Base-by-base conservation (phyloP, 495 filamentous ascomycete genomes). In the Trichoderma parareesei region DNA sequence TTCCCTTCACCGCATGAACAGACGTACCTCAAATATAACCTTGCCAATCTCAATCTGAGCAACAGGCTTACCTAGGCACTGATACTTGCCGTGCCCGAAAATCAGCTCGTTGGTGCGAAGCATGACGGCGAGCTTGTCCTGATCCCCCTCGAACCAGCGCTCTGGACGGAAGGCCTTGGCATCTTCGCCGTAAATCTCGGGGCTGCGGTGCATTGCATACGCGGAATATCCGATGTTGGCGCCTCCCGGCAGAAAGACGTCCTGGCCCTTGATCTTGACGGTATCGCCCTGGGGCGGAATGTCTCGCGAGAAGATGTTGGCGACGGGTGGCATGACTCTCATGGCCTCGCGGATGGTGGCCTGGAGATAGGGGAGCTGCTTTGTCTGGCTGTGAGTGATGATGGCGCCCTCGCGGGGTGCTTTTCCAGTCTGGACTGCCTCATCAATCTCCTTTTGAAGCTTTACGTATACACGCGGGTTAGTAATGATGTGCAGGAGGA, bases 391-490 rank as follows among this genome's bases (percentile, higher is more conserved):
- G 48, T 72, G 67, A 9, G 73, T 70, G 48, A 78, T 66, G 61
- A 62, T 5, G 65, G 27, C 27, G 27, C 71, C 64, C 18, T 62
- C 48, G 4, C 9, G 46, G 8, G 46, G 46, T 4, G 46, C n/a
- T 49, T 49, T 49, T n/a, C 72, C 74, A 5, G 60, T 66, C 4
- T 61, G 62, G 38, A 70, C 69, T 27, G 72, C 76, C 7, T 48
- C 62, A 48, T 83, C 81, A 41, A 87, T 83, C 64, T 87, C 85
- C 4, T 69, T 71, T 74, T 82, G 77, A 63, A 88, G 77, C 42
- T 76, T 78, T n/a, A 73, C 70, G 65, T 85, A 86, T 5, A 79
- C 73, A 0, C 65, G 57, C 1, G 72, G 69, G 61, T 79, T 72
- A 6, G 72, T 70, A 9, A 85, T 66, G 18, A 86, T 67, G 67